Evolutionary conservation across 805 yeast species (phyloP).

Genomic region (Danielozyma ontarioensis): DNA sequence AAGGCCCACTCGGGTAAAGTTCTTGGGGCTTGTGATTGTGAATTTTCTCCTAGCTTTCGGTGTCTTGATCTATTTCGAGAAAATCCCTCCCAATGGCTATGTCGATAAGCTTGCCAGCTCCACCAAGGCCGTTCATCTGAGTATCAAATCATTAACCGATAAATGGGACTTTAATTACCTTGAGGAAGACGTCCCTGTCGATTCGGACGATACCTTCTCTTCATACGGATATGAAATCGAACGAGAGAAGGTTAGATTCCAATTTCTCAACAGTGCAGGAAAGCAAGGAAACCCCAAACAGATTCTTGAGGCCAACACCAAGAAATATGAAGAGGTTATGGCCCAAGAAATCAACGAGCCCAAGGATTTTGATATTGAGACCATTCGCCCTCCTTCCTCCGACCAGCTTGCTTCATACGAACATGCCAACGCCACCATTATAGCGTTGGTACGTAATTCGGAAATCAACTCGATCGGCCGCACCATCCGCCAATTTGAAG

Average conservation of each 20-base stretch:
- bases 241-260: slow-evolving; percentile 28
- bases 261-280: slow-evolving; percentile 22
- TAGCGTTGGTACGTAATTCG: slow-evolving; percentile 65
- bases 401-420: slow-evolving; percentile 19
- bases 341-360: slow-evolving; percentile 43
- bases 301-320: slow-evolving; percentile 33
- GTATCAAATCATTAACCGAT: slow-evolving; percentile 6
- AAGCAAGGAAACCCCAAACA: slow-evolving; percentile 25
- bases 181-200: not conserved
- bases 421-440: slow-evolving; percentile 70
- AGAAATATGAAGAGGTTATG: slow-evolving; percentile 33
- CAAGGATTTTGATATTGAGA: slow-evolving; percentile 29
- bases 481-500: slow-evolving; percentile 60
- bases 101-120: not conserved
- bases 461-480: slow-evolving; percentile 46
- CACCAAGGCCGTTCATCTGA: slow-evolving; percentile 1
- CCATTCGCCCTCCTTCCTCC: slow-evolving; percentile 19
- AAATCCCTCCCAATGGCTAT: slow-evolving; percentile 1
- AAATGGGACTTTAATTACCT: slow-evolving; percentile 9
- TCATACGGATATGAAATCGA: slow-evolving; percentile 12
- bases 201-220: slow-evolving; percentile 1
- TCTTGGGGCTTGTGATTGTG: slow-evolving; percentile 5
- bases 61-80: slow-evolving; percentile 6
- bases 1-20: slow-evolving; percentile 6
- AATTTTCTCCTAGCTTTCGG: slow-evolving; percentile 8